Evolutionary conservation across 352 stramenopile species (phyloP).

Genomic region (Globisporangium camurandrum): DNA sequence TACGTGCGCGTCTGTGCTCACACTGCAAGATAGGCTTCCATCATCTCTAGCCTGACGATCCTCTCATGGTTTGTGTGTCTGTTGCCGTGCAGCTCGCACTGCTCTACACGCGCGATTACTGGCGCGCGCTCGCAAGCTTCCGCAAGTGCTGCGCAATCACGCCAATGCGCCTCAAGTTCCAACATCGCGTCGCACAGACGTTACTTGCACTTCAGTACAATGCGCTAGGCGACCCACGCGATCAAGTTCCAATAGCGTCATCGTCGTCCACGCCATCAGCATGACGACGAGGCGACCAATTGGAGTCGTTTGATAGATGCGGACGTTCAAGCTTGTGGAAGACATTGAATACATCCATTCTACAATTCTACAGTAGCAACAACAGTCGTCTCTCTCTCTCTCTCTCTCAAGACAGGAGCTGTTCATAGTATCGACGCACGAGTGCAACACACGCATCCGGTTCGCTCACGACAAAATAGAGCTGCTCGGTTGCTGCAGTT

Average conservation of each 20-base stretch:
- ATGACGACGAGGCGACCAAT: neutral
- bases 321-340: too few relatives aligned
- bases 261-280: too few relatives aligned
- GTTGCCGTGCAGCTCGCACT: constrained; percentile 25
- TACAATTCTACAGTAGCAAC: too few relatives aligned
- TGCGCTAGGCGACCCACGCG: too few relatives aligned
- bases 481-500: neutral
- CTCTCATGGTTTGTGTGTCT: neutral
- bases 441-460: constrained; percentile 12
- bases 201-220: constrained; percentile 33
- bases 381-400: too few relatives aligned
- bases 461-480: constrained; percentile 14
- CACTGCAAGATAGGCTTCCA: neutral
- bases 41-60: neutral
- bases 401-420: constrained; percentile 5
- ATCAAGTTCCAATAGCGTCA: too few relatives aligned
- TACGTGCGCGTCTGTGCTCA: constrained; percentile 12
- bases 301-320: too few relatives aligned
- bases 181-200: constrained; percentile 35
- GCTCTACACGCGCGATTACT: constrained; percentile 22
- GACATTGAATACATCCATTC: too few relatives aligned
- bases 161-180: constrained; percentile 38
- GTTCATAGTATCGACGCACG: constrained; percentile 13
- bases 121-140: constrained; percentile 40
- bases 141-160: constrained; percentile 29